Evolutionary conservation across 371 early-diverging fungal species (phyloP), one percentile per base, ranked within the genome.

Genomic region (Mucor sp.): DNA sequence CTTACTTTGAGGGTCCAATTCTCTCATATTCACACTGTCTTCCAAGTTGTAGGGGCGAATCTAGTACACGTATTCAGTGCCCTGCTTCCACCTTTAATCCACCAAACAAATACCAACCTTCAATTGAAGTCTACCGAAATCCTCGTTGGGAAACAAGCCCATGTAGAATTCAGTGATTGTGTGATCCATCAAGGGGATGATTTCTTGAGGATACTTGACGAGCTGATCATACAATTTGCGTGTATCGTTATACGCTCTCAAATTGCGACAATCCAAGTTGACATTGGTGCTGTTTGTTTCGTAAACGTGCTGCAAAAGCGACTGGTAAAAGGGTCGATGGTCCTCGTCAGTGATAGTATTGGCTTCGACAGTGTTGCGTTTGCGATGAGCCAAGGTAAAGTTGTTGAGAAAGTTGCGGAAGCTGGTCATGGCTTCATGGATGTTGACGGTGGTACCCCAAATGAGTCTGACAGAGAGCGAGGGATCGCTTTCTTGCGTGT

Each of bases 371-470:
- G n/a, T n/a, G n/a, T 80, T 75, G 21, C 80, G 81, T 60, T 89
- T 86, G 60, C 90, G 85, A 71, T 93, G 77, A 43, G 83, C 81
- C 14, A 87, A 65, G 9, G 88, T 90, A 73, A 94, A 98, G 60
- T 91, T 82, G 35, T 74, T 68, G 72, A 99, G 79, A 75, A 99
- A 99, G 67, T 96, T 90, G 56, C 90, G 85, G 83, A 99, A 99
- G 27, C 84, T 77, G n/a, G 80, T 77, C 81, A 93, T 94, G 47
- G 93, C 92, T 53, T 97, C 96, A 50, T 96, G 89, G 53, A 99
- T 92, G 70, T 95, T 94, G 70, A 99, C 92, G 8, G 95, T 95
- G 0, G 99, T 99, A 50, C 99, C 99, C 99, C 99, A 99, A 66
- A 99, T 97, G 63, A 95, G 81, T 58, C 90, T 87, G 15, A 72